A percentile compares a stretch with the other conserved stretches of the same genome.
These are phyloP conservation scores for Penicillium sp. DNA, from an alignment of 2,329 filamentous ascomycete species.

Conservation along the genomic window DNA sequence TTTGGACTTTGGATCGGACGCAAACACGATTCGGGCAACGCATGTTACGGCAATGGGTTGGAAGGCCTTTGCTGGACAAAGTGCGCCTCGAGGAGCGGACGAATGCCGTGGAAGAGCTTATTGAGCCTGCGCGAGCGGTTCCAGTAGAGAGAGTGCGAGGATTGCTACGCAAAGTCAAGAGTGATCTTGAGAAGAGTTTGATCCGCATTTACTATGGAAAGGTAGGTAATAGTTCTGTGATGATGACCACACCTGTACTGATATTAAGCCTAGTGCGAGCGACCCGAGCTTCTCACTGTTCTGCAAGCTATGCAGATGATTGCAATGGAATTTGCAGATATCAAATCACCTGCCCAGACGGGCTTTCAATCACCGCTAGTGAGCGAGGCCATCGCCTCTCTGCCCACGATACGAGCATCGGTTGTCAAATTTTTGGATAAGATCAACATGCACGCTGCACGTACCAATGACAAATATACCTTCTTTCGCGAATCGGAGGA, in stretches of 20 bases:
- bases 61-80: constrained; percentile 79
- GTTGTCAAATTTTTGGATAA: constrained; percentile 75
- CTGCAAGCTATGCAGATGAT: constrained; percentile 84
- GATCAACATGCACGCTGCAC: constrained; percentile 81
- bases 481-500: constrained; percentile 89
- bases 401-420: constrained; percentile 73
- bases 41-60: constrained; percentile 90
- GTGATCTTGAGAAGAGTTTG: constrained; percentile 86
- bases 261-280: constrained; percentile 59
- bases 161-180: constrained; percentile 68
- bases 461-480: constrained; percentile 83
- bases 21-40: constrained; percentile 85
- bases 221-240: constrained; percentile 24
- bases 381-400: constrained; percentile 66
- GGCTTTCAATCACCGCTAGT: constrained; percentile 72
- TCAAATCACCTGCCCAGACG: constrained; percentile 63
- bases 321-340: constrained; percentile 68
- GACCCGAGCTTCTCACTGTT: constrained; percentile 80
- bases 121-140: constrained; percentile 63
- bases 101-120: constrained; percentile 80
- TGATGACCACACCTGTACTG: constrained; percentile 9
- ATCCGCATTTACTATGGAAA: constrained; percentile 98
- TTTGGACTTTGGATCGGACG: constrained; percentile 94
- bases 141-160: constrained; percentile 71
- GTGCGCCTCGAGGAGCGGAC: constrained; percentile 72